A percentile compares a stretch with the other conserved stretches of the same genome.
Evolutionary conservation across 2,329 filamentous ascomycete species (phyloP).

Genomic region (Ascochyta viciae-villosae): DNA sequence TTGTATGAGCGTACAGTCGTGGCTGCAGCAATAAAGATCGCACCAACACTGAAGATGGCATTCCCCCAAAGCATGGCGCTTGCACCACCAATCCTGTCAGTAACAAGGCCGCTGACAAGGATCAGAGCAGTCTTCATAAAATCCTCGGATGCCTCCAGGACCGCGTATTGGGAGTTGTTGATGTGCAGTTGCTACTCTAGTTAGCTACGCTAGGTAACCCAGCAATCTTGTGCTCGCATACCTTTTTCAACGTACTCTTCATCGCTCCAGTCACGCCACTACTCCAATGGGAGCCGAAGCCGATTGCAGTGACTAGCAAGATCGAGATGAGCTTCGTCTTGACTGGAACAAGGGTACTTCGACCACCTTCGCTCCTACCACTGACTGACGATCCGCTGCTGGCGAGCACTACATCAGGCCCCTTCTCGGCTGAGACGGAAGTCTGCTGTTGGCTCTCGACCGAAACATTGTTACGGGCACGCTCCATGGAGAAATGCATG

Average conservation of each 20-base stretch:
- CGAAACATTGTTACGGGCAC: neutral
- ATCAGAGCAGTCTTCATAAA: constrained; percentile 68
- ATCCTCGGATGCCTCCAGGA: constrained; percentile 66
- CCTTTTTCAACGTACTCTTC: constrained; percentile 67
- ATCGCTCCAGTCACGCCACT: constrained; percentile 66
- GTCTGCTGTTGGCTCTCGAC: constrained; percentile 3
- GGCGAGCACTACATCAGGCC: constrained; percentile 4
- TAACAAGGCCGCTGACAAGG: constrained; percentile 62
- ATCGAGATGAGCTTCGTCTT: constrained; percentile 53
- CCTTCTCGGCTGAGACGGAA: constrained; percentile 8
- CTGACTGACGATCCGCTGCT: constrained; percentile 17
- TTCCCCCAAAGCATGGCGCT: constrained; percentile 67
- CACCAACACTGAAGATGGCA: constrained; percentile 63
- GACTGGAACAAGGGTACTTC: constrained; percentile 21
- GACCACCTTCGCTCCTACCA: constrained; percentile 6
- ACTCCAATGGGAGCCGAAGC: constrained; percentile 67
- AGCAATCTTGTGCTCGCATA: neutral
- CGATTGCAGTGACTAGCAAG: constrained; percentile 61
- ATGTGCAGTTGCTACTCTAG: constrained; percentile 58
- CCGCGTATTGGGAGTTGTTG: constrained; percentile 65
- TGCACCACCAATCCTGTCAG: constrained; percentile 66
- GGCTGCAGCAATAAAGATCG: constrained; percentile 65
- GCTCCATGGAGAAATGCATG: constrained; percentile 14
- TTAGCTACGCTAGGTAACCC: constrained; percentile 1
- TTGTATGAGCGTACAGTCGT: constrained; percentile 63